Conservation (phyloP, 2,329 filamentous ascomycete genomes). For the Alternaria ethzedia region DNA sequence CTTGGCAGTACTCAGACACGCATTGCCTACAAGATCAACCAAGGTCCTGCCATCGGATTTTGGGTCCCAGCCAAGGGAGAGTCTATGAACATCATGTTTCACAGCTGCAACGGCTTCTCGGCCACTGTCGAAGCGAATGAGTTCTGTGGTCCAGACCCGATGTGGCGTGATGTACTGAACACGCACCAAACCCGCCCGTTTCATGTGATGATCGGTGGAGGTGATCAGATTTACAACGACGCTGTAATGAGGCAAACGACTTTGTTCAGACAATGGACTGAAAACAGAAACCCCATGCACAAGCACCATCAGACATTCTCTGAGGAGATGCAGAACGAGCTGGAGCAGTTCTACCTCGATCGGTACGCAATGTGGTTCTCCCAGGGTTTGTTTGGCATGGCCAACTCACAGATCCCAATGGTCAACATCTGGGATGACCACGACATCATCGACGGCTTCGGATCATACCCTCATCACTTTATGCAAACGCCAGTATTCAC, state of each 20-base stretch:
- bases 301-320: conserved; percentile 83
- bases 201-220: conserved; percentile 97
- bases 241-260: conserved; percentile 75
- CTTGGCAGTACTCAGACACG: conserved; percentile 78
- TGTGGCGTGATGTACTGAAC: conserved; percentile 97
- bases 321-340: conserved; percentile 80
- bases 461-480: conserved; percentile 89
- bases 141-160: conserved; percentile 89
- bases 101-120: conserved; percentile 97
- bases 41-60: conserved; percentile 85
- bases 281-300: conserved; percentile 76
- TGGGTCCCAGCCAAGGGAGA: conserved; percentile 88
- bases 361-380: conserved; percentile 96
- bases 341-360: conserved; percentile 87
- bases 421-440: conserved; percentile 98
- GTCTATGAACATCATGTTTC: conserved; percentile 98
- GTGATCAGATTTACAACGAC: conserved; percentile 97
- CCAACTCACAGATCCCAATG: conserved; percentile 95
- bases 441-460: conserved; percentile 73
- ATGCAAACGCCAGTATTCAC: conserved; percentile 91
- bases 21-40: conserved; percentile 94
- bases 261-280: conserved; percentile 83
- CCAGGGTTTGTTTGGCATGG: conserved; percentile 90
- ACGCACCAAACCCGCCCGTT: conserved; percentile 90
- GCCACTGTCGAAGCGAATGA: conserved; percentile 76